A percentile compares a stretch with the other conserved stretches of the same genome.
phyloP scores from a whole-genome alignment of 2,329 filamentous ascomycete species.

The Botryotinia globosa region DNA sequence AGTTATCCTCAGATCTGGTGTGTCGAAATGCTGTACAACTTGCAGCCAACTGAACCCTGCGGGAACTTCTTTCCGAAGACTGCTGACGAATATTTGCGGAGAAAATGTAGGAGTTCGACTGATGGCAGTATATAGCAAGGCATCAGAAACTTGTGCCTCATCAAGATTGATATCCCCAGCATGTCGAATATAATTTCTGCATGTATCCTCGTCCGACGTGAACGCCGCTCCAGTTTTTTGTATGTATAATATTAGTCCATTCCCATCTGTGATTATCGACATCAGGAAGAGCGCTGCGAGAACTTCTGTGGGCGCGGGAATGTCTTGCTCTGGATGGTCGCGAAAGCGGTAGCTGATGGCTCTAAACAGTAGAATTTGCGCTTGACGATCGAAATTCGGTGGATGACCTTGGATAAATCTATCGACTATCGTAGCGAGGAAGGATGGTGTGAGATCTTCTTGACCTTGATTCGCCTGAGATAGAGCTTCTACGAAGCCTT shows the following conservation, averaged over 20 bases:
- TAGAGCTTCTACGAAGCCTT: constrained; percentile 73
- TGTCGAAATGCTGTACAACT: constrained; percentile 77
- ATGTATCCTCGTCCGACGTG: constrained; percentile 72
- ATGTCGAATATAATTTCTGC: constrained; percentile 52
- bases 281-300: constrained; percentile 68
- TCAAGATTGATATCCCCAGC: constrained; percentile 60
- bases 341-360: constrained; percentile 61
- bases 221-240: constrained; percentile 72
- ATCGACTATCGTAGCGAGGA: constrained; percentile 78
- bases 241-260: constrained; percentile 62
- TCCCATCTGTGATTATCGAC: constrained; percentile 60
- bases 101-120: constrained; percentile 55
- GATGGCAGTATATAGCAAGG: constrained; percentile 65
- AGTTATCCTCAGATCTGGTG: constrained; percentile 71
- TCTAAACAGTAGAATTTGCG: constrained; percentile 64
- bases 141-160: constrained; percentile 79
- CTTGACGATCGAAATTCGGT: constrained; percentile 76
- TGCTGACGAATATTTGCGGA: constrained; percentile 56
- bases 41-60: constrained; percentile 66
- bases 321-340: constrained; percentile 51
- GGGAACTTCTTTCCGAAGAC: constrained; percentile 60
- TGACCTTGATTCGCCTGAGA: constrained; percentile 63
- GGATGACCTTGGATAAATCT: constrained; percentile 84
- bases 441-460: constrained; percentile 63
- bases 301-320: constrained; percentile 66